Conservation (phyloP, 129 eudicot species). For the Artemisia annua region DNA sequence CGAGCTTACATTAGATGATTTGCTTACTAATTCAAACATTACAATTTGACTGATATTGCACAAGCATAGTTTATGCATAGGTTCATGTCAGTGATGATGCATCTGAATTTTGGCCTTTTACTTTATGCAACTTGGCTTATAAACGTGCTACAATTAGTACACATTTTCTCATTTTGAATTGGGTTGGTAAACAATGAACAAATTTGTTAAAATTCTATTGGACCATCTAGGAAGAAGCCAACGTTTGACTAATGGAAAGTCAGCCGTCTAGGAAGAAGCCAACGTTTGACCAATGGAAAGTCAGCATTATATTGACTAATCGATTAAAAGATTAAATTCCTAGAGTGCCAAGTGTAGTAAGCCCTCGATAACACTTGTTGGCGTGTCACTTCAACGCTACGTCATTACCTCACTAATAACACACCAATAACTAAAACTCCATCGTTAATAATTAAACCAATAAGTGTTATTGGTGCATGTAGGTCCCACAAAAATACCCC, state of each 20-base stretch:
- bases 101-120: slow-evolving; percentile 4
- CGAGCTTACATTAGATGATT: slow-evolving; percentile 1
- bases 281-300: slow-evolving; percentile 14
- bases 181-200: slow-evolving; percentile 19
- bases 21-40: neutral
- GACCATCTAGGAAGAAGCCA: neutral
- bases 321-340: neutral
- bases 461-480: too few relatives aligned
- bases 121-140: slow-evolving; percentile 10
- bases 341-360: neutral
- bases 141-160: neutral
- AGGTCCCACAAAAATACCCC: too few relatives aligned
- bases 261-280: neutral
- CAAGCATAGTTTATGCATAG: slow-evolving; percentile 4
- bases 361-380: too few relatives aligned
- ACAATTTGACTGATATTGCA: neutral
- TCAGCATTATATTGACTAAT: neutral
- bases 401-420: too few relatives aligned
- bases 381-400: too few relatives aligned
- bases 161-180: slow-evolving; percentile 11
- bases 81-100: slow-evolving; percentile 17
- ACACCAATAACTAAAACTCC: too few relatives aligned
- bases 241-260: too few relatives aligned
- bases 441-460: too few relatives aligned
- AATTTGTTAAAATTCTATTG: neutral